These are phyloP conservation scores for Torrubiella hemipterigena DNA, from an alignment of 2,329 filamentous ascomycete genomes.

Conservation along the genomic window DNA sequence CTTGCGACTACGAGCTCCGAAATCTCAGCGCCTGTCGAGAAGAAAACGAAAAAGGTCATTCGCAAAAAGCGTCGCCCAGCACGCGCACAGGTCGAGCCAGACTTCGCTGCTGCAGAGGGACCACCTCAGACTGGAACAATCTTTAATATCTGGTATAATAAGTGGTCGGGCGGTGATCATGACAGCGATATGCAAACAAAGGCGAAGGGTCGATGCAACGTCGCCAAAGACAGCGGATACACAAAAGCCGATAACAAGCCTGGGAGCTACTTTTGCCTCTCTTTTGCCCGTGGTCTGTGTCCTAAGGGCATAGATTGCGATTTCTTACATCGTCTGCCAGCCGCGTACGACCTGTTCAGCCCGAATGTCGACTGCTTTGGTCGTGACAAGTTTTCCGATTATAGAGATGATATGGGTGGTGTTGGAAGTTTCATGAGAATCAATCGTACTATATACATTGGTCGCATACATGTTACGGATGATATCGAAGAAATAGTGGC, in stretches of 20 bases:
- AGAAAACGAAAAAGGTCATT: constrained; percentile 72
- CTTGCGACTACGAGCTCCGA: constrained; percentile 27
- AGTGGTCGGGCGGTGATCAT: constrained; percentile 90
- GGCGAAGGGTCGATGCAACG: constrained; percentile 76
- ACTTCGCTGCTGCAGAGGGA: constrained; percentile 69
- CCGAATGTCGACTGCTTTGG: constrained; percentile 87
- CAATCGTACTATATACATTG: constrained; percentile 88
- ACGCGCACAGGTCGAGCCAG: constrained; percentile 79
- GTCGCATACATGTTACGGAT: constrained; percentile 87
- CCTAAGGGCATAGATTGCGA: constrained; percentile 88
- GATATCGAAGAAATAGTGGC: constrained; percentile 95
- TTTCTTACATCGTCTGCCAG: constrained; percentile 82
- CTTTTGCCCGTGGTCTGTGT: constrained; percentile 73
- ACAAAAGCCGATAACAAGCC: constrained; percentile 65
- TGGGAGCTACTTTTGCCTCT: constrained; percentile 85
- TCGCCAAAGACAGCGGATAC: constrained; percentile 68
- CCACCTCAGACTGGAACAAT: constrained; percentile 88
- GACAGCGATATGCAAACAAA: constrained; percentile 81
- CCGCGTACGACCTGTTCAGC: constrained; percentile 80
- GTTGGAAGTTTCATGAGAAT: constrained; percentile 89
- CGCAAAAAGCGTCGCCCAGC: constrained; percentile 84
- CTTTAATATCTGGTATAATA: constrained; percentile 99
- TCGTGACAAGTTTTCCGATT: constrained; percentile 83
- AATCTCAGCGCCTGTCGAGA: constrained; percentile 41
- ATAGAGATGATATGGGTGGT: constrained; percentile 95